Conservation (phyloP, 1,284 basidiomycete genomes). For the Marasmius tenuissimus region DNA sequence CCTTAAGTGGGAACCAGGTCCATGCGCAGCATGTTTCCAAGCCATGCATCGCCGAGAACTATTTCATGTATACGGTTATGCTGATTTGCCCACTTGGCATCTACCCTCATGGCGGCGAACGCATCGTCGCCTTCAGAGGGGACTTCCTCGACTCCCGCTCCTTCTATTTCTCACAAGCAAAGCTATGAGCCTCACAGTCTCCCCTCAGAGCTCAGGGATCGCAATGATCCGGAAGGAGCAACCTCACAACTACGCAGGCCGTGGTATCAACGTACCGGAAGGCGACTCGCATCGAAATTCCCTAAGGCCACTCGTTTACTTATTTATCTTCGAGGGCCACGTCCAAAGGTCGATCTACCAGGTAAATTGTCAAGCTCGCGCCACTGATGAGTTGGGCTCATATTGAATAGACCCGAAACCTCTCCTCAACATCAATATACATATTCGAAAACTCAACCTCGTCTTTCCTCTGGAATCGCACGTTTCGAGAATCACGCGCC, state of each 20-base stretch:
- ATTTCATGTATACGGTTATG: background rate
- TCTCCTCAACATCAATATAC: slow-evolving; percentile 49
- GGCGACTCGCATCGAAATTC: slow-evolving; percentile 7
- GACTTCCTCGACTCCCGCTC: background rate
- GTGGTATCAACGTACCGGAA: slow-evolving; percentile 10
- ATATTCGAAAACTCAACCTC: slow-evolving; percentile 35
- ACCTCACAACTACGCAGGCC: background rate
- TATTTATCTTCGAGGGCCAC: slow-evolving; percentile 56
- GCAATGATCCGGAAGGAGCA: slow-evolving; percentile 4
- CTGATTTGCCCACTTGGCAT: background rate
- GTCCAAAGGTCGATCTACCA: slow-evolving; percentile 57
- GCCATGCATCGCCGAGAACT: background rate
- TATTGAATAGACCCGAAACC: slow-evolving; percentile 48
- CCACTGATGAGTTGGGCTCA: background rate
- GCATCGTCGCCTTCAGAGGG: background rate
- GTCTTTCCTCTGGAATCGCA: slow-evolving; percentile 53
- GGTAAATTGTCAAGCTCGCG: slow-evolving; percentile 36
- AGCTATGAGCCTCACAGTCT: slow-evolving; percentile 2
- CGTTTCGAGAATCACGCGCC: slow-evolving; percentile 48
- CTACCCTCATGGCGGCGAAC: background rate
- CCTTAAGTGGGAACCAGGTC: too few species aligned
- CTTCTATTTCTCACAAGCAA: background rate
- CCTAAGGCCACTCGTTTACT: slow-evolving; percentile 12
- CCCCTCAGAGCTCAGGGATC: background rate
- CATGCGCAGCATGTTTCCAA: background rate